Conservation (phyloP, 805 yeast genomes). For the Kurtzmaniella cleridarum region DNA sequence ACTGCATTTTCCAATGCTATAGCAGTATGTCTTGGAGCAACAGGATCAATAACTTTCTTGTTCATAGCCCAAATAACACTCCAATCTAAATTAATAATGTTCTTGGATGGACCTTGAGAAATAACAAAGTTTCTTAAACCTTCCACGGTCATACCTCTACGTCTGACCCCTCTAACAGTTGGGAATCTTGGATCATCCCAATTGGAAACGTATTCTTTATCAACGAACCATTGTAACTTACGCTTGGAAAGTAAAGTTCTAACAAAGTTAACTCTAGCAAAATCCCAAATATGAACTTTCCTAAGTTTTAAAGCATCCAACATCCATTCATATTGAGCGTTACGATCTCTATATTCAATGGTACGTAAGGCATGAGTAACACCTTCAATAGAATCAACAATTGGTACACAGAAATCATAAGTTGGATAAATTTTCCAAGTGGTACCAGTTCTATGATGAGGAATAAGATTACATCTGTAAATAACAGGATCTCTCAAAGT, state of each 20-base stretch:
- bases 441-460: constrained; percentile 95
- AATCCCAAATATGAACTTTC: constrained; percentile 96
- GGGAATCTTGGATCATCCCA: constrained; percentile 99
- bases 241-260: constrained; percentile 95
- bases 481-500: constrained; percentile 97
- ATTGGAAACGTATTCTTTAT: constrained; percentile 75
- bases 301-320: constrained; percentile 74
- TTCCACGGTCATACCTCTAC: constrained; percentile 99
- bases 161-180: constrained; percentile 97
- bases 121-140: constrained; percentile 91
- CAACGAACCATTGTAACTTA: constrained; percentile 98
- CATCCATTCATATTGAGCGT: constrained; percentile 98
- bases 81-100: constrained; percentile 97
- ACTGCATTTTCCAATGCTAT: constrained; percentile 62
- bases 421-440: constrained; percentile 97
- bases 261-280: constrained; percentile 93
- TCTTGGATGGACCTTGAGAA: constrained; percentile 96
- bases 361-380: constrained; percentile 98
- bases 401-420: constrained; percentile 97
- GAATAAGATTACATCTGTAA: constrained; percentile 94
- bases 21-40: constrained; percentile 94
- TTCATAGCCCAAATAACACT: constrained; percentile 94
- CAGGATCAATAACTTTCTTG: constrained; percentile 94
- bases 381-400: constrained; percentile 93
- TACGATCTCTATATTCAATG: constrained; percentile 97